These are phyloP conservation scores for Copromyces sp. DNA, from an alignment of 495 filamentous ascomycete genomes.

Conservation along the genomic window DNA sequence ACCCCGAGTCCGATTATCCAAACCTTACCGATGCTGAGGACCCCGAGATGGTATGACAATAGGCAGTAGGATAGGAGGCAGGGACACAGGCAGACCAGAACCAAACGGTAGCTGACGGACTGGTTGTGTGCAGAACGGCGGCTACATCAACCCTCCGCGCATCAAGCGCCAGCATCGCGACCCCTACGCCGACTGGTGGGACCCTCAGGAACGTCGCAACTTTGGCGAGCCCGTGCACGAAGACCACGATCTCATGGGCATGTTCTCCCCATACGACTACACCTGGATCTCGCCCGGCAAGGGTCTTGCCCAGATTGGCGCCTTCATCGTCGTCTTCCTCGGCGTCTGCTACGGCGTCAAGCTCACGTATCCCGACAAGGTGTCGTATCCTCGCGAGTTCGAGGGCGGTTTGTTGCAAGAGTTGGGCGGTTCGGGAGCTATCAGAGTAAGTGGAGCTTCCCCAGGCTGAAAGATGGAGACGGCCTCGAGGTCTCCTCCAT, in stretches of 20 bases:
- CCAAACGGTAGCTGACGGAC: conserved; percentile 9
- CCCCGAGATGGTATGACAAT: conserved; percentile 54
- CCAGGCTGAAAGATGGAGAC: background rate
- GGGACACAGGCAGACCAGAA: background rate
- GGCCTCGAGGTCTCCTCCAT: background rate
- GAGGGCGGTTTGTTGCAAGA: conserved; percentile 76
- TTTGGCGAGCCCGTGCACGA: conserved; percentile 94
- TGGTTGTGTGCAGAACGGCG: conserved; percentile 59
- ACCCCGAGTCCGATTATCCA: conserved; percentile 36
- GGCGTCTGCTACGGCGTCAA: conserved; percentile 62
- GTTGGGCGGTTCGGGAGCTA: conserved; percentile 57
- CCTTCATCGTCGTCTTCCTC: conserved; percentile 60
- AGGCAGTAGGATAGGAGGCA: conserved; percentile 2
- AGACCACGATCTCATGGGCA: conserved; percentile 89
- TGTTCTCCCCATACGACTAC: conserved; percentile 85
- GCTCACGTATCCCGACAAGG: conserved; percentile 75
- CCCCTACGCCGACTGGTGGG: conserved; percentile 93
- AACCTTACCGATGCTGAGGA: conserved; percentile 58
- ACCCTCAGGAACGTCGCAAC: conserved; percentile 92
- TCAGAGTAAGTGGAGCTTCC: conserved; percentile 30
- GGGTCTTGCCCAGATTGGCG: conserved; percentile 61
- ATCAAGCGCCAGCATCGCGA: conserved; percentile 84
- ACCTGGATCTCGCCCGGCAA: conserved; percentile 66
- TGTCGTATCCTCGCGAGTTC: conserved; percentile 65
- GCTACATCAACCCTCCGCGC: conserved; percentile 78